These are phyloP conservation scores for Magnaporthiopsis poae DNA, from an alignment of 2,329 filamentous ascomycete genomes.

Conservation along the genomic window DNA sequence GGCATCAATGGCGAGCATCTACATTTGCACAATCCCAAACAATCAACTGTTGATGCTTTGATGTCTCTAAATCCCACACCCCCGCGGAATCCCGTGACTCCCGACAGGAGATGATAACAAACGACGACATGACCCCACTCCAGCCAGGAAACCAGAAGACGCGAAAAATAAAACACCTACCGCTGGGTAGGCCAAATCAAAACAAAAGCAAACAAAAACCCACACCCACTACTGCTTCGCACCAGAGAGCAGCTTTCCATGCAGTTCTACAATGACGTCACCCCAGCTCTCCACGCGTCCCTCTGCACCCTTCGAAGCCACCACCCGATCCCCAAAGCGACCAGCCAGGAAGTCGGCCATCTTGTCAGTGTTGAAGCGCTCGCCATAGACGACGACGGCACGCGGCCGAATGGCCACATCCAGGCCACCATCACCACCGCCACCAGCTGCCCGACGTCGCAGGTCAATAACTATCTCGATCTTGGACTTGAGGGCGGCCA, in stretches of 20 bases:
- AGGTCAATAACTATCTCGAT: constrained; percentile 54
- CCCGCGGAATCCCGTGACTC: neutral
- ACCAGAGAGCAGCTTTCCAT: constrained; percentile 44
- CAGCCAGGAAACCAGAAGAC: neutral
- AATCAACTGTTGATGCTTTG: too few relatives aligned
- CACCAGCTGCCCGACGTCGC: constrained; percentile 17
- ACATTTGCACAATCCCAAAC: too few relatives aligned
- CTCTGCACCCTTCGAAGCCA: constrained; percentile 23
- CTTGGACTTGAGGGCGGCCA: constrained; percentile 57
- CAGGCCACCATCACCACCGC: constrained; percentile 28
- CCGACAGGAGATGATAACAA: neutral
- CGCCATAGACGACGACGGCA: constrained; percentile 64
- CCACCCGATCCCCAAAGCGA: constrained; percentile 35
- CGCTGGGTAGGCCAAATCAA: neutral
- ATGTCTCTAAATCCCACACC: too few relatives aligned
- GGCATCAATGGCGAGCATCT: too few relatives aligned
- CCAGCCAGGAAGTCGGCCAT: constrained; percentile 61
- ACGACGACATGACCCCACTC: neutral
- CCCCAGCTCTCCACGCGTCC: constrained; percentile 37
- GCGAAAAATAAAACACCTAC: neutral
- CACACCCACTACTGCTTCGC: constrained; percentile 30
- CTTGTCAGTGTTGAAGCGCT: constrained; percentile 65
- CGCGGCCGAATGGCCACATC: constrained; percentile 43
- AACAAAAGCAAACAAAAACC: neutral
- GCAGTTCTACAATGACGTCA: constrained; percentile 45